phyloP scores from a whole-genome alignment of 106 monocot species.

The Triglochin maritima region DNA sequence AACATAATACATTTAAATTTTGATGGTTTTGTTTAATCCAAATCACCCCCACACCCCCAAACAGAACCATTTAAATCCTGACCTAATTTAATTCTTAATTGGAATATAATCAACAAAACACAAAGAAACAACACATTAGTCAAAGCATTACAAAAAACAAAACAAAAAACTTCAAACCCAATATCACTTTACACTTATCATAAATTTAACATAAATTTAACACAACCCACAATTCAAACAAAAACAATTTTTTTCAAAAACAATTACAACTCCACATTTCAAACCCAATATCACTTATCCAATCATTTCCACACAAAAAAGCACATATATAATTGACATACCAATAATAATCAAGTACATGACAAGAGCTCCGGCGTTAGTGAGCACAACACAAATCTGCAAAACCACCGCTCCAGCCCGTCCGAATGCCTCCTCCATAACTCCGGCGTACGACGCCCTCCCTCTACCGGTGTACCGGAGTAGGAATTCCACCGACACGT shows the following conservation, averaged over 20 bases:
- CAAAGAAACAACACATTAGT: no score
- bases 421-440: constrained; percentile 39
- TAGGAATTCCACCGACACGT: constrained; percentile 66
- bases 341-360: constrained; percentile 76
- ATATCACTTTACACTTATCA: not conserved
- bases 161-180: not conserved
- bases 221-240: not conserved
- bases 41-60: no score
- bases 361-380: constrained; percentile 31
- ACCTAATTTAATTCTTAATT: no score
- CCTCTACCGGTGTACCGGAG: constrained; percentile 37
- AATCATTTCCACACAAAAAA: no score
- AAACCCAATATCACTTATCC: no score
- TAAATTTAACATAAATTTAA: no score
- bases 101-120: no score
- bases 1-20: no score
- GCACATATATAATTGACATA: not conserved
- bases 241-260: not conserved
- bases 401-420: constrained; percentile 14
- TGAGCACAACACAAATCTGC: constrained; percentile 27
- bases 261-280: no score
- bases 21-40: no score
- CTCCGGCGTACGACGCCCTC: constrained; percentile 25
- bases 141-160: not conserved
- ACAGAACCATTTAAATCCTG: no score